Base-by-base conservation (phyloP, 306 rosid species). In the Fagus crenata region DNA sequence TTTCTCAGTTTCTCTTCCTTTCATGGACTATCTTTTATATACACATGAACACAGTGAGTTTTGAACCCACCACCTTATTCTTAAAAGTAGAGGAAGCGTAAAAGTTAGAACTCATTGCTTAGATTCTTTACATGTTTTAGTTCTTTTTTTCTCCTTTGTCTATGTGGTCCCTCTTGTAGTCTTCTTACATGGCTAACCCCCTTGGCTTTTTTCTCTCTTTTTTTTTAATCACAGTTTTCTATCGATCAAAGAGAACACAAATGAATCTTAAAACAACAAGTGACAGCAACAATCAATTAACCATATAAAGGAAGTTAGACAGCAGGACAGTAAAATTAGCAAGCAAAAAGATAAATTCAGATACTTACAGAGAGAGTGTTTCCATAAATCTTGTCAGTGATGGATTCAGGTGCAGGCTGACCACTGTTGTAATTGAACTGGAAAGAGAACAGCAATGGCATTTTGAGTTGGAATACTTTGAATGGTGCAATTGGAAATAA, bases 361-460 rank as follows among this genome's bases (percentile, higher is more conserved):
- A 81, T 40, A 85, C 96, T 89, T 91, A 96, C 98, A 22, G 98
- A 92, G 41, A 89, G 87, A 55, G 99, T 93, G 86, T 96, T 96
- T 87, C 99, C 97, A 73, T 93, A 96, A 81, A 96, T 96, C 84
- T 91, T 92, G 86, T 96, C 98, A 15, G 98, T 93, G 78, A 96
- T 96, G 78, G 99, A 91, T 82, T 96, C 98, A 7, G 98, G 99
- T 69, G 99, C 99, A 81, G 99, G 98, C 78, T 93, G 99, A 71
- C 97, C 98, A 83, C 98, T 96, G 81, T 91, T 89, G 91, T 96
- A 96, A 84, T 92, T 96, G 78, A 96, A 93, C 99, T 96, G 86
- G 65, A 53, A 83, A 74, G 56, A 61, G 69, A 83, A 75, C 51
- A 80, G 51, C 54, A 82, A 78, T 68, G 18, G 13, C 8, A 70